Evolutionary conservation across 805 yeast genomes (phyloP).

Genomic region (Lipomyces yamadae): DNA sequence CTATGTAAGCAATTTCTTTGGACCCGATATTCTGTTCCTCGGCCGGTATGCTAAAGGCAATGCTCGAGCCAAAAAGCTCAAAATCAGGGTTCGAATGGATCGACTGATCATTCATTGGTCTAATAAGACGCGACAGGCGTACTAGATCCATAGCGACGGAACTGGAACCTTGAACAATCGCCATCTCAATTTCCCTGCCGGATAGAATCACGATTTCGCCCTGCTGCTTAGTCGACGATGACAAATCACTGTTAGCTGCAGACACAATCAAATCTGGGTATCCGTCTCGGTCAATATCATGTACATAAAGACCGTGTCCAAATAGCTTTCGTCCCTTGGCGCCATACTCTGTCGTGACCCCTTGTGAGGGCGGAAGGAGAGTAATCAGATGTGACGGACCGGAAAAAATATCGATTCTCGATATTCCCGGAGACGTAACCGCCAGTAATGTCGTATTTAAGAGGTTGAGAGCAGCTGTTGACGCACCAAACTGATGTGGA

Average conservation of each 20-base stretch:
- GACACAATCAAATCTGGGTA: constrained; percentile 53
- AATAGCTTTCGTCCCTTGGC: constrained; percentile 51
- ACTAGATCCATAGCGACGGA: constrained; percentile 24
- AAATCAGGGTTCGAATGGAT: constrained; percentile 38
- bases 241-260: constrained; percentile 52
- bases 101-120: constrained; percentile 16
- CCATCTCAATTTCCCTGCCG: constrained; percentile 24
- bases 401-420: constrained; percentile 49
- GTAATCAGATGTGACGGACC: constrained; percentile 28
- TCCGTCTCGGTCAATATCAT: constrained; percentile 50
- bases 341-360: constrained; percentile 47
- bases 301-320: constrained; percentile 47
- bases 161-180: constrained; percentile 27
- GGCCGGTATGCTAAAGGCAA: constrained; percentile 14
- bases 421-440: constrained; percentile 59
- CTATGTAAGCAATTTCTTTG: constrained; percentile 19
- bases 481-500: constrained; percentile 53
- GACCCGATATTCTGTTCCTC: background rate
- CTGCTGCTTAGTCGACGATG: constrained; percentile 44
- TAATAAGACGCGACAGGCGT: constrained; percentile 18
- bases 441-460: constrained; percentile 49
- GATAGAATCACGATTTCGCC: constrained; percentile 34
- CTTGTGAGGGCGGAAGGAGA: constrained; percentile 42
- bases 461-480: constrained; percentile 45
- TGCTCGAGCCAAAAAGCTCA: constrained; percentile 29